Evolutionary conservation across 306 rosid species (phyloP).

Genomic region (Fagus crenata): DNA sequence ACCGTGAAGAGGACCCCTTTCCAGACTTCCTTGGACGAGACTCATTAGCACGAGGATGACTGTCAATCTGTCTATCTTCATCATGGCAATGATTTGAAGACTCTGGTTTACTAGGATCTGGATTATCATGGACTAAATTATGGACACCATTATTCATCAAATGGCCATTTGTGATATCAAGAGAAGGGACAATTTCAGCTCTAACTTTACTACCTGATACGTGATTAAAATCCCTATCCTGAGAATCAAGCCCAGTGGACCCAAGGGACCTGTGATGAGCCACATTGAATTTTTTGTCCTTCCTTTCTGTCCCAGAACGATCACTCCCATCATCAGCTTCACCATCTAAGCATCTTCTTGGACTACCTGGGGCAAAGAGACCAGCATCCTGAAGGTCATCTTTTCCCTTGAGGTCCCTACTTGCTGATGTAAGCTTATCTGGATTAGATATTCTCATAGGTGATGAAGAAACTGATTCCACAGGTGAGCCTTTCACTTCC

Average conservation of each 20-base stretch:
- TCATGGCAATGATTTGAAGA: constrained; percentile 43
- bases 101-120: constrained; percentile 42
- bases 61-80: constrained; percentile 51
- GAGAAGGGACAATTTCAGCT: constrained; percentile 41
- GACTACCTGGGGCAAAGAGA: constrained; percentile 42
- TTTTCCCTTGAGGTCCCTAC: constrained; percentile 50
- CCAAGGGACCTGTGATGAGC: constrained; percentile 43
- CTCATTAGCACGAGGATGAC: constrained; percentile 41
- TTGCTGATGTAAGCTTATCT: constrained; percentile 46
- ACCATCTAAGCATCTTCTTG: constrained; percentile 57
- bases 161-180: constrained; percentile 31
- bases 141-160: constrained; percentile 47
- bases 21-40: constrained; percentile 54
- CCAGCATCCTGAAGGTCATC: constrained; percentile 50
- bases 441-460: constrained; percentile 76
- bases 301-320: constrained; percentile 55
- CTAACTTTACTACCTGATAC: constrained; percentile 48
- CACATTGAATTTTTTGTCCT: constrained; percentile 45
- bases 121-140: constrained; percentile 45
- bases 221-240: constrained; percentile 44
- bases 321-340: constrained; percentile 71
- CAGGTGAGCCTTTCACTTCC: constrained; percentile 94
- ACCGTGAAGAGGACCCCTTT: constrained; percentile 52
- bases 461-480: constrained; percentile 98
- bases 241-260: constrained; percentile 43